These are phyloP conservation scores for Clathrospora elynae DNA, from an alignment of 2,329 filamentous ascomycete genomes.

Conservation along the genomic window DNA sequence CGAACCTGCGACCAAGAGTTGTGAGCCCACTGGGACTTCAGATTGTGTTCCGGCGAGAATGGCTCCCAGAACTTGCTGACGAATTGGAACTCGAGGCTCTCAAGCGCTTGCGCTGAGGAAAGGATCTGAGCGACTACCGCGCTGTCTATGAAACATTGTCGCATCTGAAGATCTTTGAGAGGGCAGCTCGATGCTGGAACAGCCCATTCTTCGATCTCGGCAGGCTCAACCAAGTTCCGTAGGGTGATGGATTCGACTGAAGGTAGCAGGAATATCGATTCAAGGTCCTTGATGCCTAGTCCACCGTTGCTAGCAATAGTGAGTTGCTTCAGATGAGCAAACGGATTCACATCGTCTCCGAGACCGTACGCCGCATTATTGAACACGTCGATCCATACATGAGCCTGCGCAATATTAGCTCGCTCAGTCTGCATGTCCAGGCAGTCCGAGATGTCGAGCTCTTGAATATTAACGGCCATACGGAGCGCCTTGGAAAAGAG, in stretches of 20 bases:
- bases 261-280: slow-evolving; percentile 6
- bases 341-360: neutral
- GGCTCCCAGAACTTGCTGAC: slow-evolving; percentile 7
- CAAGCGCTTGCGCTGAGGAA: slow-evolving; percentile 6
- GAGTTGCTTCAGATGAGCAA: slow-evolving; percentile 4
- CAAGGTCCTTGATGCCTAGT: slow-evolving; percentile 2
- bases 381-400: slow-evolving; percentile 4
- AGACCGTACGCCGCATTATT: neutral
- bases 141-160: slow-evolving; percentile 5
- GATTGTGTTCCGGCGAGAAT: neutral
- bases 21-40: slow-evolving; percentile 3
- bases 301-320: neutral
- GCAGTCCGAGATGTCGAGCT: neutral
- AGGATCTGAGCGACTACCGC: slow-evolving; percentile 7
- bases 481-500: too few species aligned
- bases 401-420: neutral
- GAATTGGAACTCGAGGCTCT: neutral
- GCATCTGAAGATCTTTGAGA: neutral
- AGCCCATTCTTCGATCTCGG: slow-evolving; percentile 7
- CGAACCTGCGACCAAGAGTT: slow-evolving; percentile 10
- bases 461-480: too few species aligned
- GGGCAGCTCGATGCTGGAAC: slow-evolving; percentile 6
- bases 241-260: slow-evolving; percentile 2
- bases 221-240: neutral
- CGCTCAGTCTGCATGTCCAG: neutral